Conservation (phyloP, 345 rosid genomes). For the Leavenworthia alabamica region DNA sequence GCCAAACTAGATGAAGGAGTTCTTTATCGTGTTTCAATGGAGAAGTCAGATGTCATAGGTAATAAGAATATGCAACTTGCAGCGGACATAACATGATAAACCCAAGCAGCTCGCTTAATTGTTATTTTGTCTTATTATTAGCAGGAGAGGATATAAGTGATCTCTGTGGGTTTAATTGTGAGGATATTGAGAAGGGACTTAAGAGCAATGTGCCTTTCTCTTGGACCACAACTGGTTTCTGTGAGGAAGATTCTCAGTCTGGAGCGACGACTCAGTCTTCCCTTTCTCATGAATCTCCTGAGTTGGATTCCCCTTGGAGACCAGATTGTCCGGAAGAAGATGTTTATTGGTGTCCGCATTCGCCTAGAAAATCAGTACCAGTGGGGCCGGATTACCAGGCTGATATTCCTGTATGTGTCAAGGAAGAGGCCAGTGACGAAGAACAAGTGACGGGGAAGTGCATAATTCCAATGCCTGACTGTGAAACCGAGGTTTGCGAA, state of each 20-base stretch:
- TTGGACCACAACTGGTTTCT: constrained; percentile 20
- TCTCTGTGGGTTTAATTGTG: constrained; percentile 19
- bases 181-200: constrained; percentile 27
- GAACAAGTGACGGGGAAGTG: constrained; percentile 42
- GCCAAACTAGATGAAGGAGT: constrained; percentile 24
- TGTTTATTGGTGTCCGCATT: constrained; percentile 23
- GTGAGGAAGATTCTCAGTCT: constrained; percentile 35
- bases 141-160: constrained; percentile 32
- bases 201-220: constrained; percentile 28
- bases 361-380: constrained; percentile 42
- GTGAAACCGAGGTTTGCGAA: constrained; percentile 11
- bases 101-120: constrained; percentile 8
- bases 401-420: constrained; percentile 40
- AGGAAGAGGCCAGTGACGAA: constrained; percentile 26
- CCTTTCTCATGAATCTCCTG: constrained; percentile 36
- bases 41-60: constrained; percentile 31
- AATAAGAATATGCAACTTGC: constrained; percentile 19
- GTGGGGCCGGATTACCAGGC: constrained; percentile 58
- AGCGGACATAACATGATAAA: background rate
- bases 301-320: constrained; percentile 27
- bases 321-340: constrained; percentile 31
- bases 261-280: constrained; percentile 34
- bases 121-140: constrained; percentile 9
- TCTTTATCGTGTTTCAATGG: constrained; percentile 20
- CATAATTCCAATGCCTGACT: constrained; percentile 42